Base-by-base conservation (phyloP, 495 filamentous ascomycete genomes). In the Jackrogersella multiformis region DNA sequence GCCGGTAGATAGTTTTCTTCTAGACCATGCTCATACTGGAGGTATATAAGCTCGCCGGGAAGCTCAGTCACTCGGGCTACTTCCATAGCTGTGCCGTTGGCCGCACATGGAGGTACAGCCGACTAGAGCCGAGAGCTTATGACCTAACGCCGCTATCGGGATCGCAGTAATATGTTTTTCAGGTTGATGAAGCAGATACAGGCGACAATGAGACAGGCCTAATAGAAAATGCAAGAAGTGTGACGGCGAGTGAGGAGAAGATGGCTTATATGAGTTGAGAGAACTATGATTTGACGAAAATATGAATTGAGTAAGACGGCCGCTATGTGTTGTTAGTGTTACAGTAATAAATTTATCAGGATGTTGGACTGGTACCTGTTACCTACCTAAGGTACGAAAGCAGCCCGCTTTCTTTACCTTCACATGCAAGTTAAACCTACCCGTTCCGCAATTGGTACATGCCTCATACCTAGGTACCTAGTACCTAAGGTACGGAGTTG, bases 1-100 rank as follows among this genome's bases (percentile, higher is more conserved):
- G 91, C 86, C 44, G 92, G 87, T 42, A 98, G 88, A 69, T 95
- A 96, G 48, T 86, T 78, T 32, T 88, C 85, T 73, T 98, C 96
- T 64, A 92, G 88, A 6, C 81, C 75, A 70, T 87, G 85, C 54
- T 93, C 85, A 75, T 98, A 99, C 73, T 91, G 92, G 62, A 93
- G 83, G 78, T 97, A 98, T 62, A 83, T 83, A 61, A 97, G 85
- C 56, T 88, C 82, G 26, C 80, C 64, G 8, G 84, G 81, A 20
- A 81, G 69, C 61, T 76, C 61, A 36, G 56, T 70, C 16, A 64
- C 23, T 35, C 56, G 70, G 24, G 69, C 49, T 53, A 68, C 36
- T 45, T 75, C 73, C 63, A 66, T 69, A 57, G 60, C 61, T 64
- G 63, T 55, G 26, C 45, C 28, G 42, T 10, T 9, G 28, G 23